Conservation (phyloP, 768 basidiomycete species). For the Chalciporus pseudorubinellus region DNA sequence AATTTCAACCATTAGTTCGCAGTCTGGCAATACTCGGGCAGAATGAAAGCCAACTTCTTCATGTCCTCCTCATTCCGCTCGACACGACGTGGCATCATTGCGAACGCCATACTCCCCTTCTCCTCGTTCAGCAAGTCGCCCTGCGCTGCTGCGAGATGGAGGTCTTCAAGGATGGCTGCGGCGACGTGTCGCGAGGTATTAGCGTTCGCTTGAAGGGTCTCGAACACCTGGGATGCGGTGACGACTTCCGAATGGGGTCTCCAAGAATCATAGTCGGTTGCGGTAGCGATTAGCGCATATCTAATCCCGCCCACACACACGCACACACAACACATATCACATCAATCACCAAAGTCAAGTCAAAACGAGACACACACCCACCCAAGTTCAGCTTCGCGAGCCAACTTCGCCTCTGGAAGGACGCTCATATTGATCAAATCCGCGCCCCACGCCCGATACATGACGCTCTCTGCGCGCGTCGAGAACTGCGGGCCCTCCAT, state of each 20-base stretch:
- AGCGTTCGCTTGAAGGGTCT: slow-evolving; percentile 84
- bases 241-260: slow-evolving; percentile 75
- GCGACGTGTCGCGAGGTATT: slow-evolving; percentile 79
- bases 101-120: slow-evolving; percentile 78
- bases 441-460: slow-evolving; percentile 92
- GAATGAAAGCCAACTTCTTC: slow-evolving; percentile 68
- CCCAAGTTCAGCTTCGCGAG: slow-evolving; percentile 93
- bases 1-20: background rate
- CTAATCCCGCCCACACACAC: no score
- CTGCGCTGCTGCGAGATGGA: slow-evolving; percentile 56
- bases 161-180: slow-evolving; percentile 63
- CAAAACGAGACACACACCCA: slow-evolving; percentile 25
- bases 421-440: slow-evolving; percentile 98
- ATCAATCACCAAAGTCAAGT: background rate
- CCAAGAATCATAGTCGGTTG: slow-evolving; percentile 98
- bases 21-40: slow-evolving; percentile 68
- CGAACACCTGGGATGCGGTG: slow-evolving; percentile 88
- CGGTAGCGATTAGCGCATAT: slow-evolving; percentile 86
- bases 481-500: slow-evolving; percentile 99
- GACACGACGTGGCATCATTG: slow-evolving; percentile 72
- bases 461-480: slow-evolving; percentile 92
- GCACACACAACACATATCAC: background rate
- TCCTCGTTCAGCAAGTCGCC: slow-evolving; percentile 64
- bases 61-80: slow-evolving; percentile 57
- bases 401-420: slow-evolving; percentile 95